Evolutionary conservation across 2,329 filamentous ascomycete genomes (phyloP), one percentile per base, ranked within the genome.

Genomic region (Colletotrichum trifolii): DNA sequence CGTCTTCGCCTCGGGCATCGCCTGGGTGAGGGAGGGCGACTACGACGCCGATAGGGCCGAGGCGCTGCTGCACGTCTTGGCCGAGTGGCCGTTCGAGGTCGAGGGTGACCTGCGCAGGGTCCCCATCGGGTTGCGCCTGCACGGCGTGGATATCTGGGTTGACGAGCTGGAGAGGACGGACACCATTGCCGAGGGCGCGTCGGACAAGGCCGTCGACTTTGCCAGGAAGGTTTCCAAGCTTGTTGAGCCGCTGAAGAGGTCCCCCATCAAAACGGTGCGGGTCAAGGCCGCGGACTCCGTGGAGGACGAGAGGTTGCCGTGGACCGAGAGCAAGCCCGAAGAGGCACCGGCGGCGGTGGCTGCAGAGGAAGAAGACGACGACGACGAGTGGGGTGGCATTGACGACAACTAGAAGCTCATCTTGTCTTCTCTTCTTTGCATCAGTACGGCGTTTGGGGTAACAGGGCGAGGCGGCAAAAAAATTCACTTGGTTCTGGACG

Each of bases 91-190:
- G 15, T 71, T 82, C 43, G 80, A 82, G 72, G 77, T 78, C 43
- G 74, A 73, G 53, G 75, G 67, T 13, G 67, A 81, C 62, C 66
- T 77, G 54, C 74, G 77, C 55, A 89, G 87, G 72, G 87, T 96
- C 1, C 91, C 95, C 0, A 91, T 96, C 71, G 96, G 96, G 0
- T 75, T 99, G 75, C 82, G 93, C 68, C 89, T 97, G 76, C 96
- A 99, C 78, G 86, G 94, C 12, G 78, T 97, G 68, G 96, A 99
- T 80, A 86, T 98, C 58, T 98, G 92, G 88, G 86, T 97, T 8
- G 96, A 98, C 76, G 94, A 97, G 83, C 78, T 94, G 71, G 91
- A 94, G 77, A 90, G 89, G 73, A 86, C 88, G 39, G 86, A 89
- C 57, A 82, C 86, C 40, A 70, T 88, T 25, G 70, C 60, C 11